Base-by-base conservation (phyloP, 176 grass and related monocot species). In the Rhipidocladum racemiflorum region DNA sequence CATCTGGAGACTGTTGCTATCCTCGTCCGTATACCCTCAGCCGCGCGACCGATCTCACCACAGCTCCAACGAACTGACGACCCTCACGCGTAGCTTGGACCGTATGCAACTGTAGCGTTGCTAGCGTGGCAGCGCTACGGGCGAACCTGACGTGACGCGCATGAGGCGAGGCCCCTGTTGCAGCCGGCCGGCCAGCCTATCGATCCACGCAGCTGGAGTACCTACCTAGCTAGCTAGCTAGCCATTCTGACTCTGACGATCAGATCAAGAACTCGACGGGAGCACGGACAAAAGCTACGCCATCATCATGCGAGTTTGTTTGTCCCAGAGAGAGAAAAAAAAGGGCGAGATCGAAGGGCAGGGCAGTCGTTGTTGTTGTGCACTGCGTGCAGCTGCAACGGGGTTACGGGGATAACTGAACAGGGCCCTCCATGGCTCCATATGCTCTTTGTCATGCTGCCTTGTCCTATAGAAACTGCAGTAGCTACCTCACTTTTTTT, bases 401-500 rank as follows among this genome's bases (percentile, higher is more conserved):
- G 78, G 72, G 64, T 89, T 89, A 61, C 36, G 69, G 72, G 75
- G 39, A 43, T 66, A 32, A 84, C 49, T 50, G 54, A 62, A 45
- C 56, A 76, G 44, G 77, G 71, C 71, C 71, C 55, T 81, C 83
- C 64, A 65, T 59, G 82, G 64, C 55, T 81, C 83, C 64, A 65
- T 59, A 85, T 85, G 87, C 87, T 85, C 50, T 81, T 81, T 89
- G 76, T 81, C 77, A 85, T 77, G 71, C 77, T 62, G 45, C 65
- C 64, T 46, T 85, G 83, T 77, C 81, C 81, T 7, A 75, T 18
- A 29, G 72, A 78, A 72, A 51, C 49, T 67, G 10, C 11, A 45
- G 3, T 7, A 39, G 11, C 11, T 45, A 45, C 44, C 38, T 39
- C 38, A 39, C 6, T 7, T 39, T 7, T 7, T 34, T 34, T 34